Percentiles rank a stretch among this genome's conserved stretches.
Evolutionary conservation across 768 basidiomycete genomes (phyloP).

Genomic region (Amanita subjunquillea): DNA sequence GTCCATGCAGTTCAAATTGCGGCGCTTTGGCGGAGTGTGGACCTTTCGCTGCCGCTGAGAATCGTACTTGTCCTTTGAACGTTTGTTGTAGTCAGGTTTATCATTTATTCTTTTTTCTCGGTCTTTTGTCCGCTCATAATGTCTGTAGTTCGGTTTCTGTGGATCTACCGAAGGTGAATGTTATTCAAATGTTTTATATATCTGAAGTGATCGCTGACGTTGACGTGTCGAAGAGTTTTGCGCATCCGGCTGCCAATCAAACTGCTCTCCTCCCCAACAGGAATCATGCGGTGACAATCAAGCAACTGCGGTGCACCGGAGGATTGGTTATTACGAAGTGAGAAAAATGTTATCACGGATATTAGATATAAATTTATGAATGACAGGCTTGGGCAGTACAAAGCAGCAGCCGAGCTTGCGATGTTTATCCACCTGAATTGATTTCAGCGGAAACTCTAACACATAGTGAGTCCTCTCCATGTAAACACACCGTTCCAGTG

Average conservation of each 20-base stretch:
- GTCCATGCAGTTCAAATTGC: constrained; percentile 7
- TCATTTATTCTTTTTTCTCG: too few relatives aligned
- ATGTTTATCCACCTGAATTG: constrained; percentile 10
- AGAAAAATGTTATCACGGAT: neutral
- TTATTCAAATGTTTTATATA: neutral
- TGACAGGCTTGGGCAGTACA: neutral
- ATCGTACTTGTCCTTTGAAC: constrained; percentile 6
- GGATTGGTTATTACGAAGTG: constrained; percentile 17
- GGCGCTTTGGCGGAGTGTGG: constrained; percentile 6
- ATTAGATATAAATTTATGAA: neutral
- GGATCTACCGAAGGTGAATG: constrained; percentile 8
- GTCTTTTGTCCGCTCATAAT: too few relatives aligned
- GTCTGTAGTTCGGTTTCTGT: constrained; percentile 7
- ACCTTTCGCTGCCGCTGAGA: constrained; percentile 2
- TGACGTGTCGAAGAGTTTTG: neutral
- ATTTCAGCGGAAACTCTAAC: constrained; percentile 15
- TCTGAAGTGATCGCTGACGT: neutral
- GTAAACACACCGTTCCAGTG: too few relatives aligned
- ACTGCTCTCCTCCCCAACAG: neutral
- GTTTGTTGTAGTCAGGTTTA: neutral
- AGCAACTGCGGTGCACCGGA: constrained; percentile 10
- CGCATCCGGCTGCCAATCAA: neutral
- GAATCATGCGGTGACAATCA: constrained; percentile 10
- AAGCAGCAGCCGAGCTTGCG: constrained; percentile 4
- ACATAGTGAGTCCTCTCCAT: constrained; percentile 1